Conservation (phyloP, 345 rosid genomes). For the Physaria fendleri region DNA sequence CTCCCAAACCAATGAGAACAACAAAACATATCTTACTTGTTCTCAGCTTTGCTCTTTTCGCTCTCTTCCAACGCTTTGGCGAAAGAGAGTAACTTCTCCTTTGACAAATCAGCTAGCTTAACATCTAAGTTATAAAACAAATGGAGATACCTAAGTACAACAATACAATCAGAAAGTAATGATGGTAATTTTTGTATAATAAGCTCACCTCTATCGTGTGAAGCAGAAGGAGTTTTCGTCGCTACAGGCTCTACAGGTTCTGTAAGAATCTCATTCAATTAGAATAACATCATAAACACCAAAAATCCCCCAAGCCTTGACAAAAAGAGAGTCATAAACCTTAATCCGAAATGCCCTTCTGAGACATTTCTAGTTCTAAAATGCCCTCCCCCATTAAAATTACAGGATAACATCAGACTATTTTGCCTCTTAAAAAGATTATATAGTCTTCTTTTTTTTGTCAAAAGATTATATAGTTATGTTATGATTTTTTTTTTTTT, state of each 20-base stretch:
- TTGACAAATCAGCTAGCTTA: conserved; percentile 75
- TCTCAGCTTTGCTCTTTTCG: conserved; percentile 71
- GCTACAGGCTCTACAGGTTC: conserved; percentile 48
- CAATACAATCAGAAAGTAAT: not conserved
- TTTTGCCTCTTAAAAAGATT: no score
- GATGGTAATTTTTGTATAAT: not conserved
- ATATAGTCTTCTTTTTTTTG: no score
- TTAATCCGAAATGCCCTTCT: no score
- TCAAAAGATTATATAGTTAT: no score
- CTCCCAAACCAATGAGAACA: not conserved
- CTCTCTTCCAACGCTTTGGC: conserved; percentile 92
- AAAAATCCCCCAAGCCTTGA: not conserved
- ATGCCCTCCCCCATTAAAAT: no score
- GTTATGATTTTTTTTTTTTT: no score
- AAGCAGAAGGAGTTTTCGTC: conserved; percentile 54
- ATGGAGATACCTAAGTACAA: not conserved
- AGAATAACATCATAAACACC: not conserved
- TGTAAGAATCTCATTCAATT: conserved; percentile 26
- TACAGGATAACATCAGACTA: no score
- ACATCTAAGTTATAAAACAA: conserved; percentile 43
- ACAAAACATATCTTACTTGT: conserved; percentile 50
- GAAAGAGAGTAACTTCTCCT: conserved; percentile 53
- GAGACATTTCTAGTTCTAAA: no score
- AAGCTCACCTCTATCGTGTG: conserved; percentile 58
- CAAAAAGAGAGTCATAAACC: no score